A percentile compares a stretch with the other conserved stretches of the same genome.
These are phyloP conservation scores for Sclerotinia sclerotiorum DNA, from an alignment of 2,329 filamentous ascomycete species.

Conservation along the genomic window DNA sequence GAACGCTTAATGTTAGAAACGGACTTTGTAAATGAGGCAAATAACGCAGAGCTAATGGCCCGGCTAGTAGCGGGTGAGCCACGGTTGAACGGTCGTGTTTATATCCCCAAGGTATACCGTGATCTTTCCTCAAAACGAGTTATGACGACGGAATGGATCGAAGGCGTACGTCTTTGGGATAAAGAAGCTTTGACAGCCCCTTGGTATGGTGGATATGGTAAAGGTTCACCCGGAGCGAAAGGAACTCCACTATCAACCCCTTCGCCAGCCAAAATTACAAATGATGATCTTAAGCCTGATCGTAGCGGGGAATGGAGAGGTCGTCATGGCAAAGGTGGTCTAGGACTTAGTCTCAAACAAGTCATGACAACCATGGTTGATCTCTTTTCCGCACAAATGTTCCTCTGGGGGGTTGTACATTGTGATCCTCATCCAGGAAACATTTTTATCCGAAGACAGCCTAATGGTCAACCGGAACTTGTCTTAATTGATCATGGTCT, in stretches of 20 bases:
- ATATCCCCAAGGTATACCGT: conserved; percentile 80
- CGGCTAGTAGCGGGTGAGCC: conserved; percentile 73
- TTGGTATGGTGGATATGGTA: conserved; percentile 76
- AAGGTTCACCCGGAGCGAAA: conserved; percentile 75
- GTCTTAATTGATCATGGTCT: conserved; percentile 97
- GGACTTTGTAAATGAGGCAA: conserved; percentile 88
- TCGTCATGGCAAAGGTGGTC: conserved; percentile 67
- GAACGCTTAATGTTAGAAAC: conserved; percentile 92
- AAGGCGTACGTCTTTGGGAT: conserved; percentile 90
- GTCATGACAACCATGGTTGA: conserved; percentile 98
- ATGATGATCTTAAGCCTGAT: conserved; percentile 71
- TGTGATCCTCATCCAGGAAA: conserved; percentile 98
- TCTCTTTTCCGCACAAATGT: conserved; percentile 96
- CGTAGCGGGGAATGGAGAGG: conserved; percentile 77
- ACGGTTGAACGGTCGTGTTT: conserved; percentile 74
- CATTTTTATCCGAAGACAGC: conserved; percentile 87
- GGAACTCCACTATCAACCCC: conserved; percentile 55
- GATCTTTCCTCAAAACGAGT: conserved; percentile 81
- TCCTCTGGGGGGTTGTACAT: conserved; percentile 92
- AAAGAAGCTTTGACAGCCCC: conserved; percentile 73
- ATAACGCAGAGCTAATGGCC: conserved; percentile 84
- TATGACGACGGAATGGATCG: conserved; percentile 96
- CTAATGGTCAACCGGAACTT: conserved; percentile 79
- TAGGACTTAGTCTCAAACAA: conserved; percentile 78
- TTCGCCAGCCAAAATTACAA: conserved; percentile 41